These are phyloP conservation scores for Mycena sp. DNA, from an alignment of 1,284 basidiomycete species.

Conservation along the genomic window DNA sequence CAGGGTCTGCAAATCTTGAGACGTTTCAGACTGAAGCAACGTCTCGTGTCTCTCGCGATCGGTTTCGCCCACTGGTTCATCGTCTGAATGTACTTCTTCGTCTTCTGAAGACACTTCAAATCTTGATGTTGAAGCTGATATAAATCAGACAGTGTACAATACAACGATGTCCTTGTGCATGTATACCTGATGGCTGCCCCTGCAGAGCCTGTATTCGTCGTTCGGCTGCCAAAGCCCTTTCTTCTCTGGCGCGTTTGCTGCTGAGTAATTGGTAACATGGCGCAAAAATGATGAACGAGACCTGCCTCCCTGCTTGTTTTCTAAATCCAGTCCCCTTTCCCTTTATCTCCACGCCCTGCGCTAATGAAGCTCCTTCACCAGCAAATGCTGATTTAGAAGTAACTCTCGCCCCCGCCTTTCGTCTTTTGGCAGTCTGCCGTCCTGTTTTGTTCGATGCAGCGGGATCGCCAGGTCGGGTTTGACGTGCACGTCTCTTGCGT, in stretches of 20 bases:
- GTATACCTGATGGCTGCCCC: not conserved
- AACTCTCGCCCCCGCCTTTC: conserved; percentile 76
- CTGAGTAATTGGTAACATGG: not conserved
- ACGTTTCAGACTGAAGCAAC: conserved; percentile 53
- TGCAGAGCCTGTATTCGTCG: conserved; percentile 57
- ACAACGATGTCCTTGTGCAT: not conserved
- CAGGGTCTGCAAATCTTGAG: conserved; percentile 42
- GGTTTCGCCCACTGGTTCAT: conserved; percentile 57
- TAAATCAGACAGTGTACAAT: not conserved
- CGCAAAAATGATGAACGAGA: not conserved
- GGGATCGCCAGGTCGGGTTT: conserved; percentile 48
- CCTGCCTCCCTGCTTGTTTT: conserved; percentile 74
- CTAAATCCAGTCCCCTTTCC: conserved; percentile 69
- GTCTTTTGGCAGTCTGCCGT: conserved; percentile 67
- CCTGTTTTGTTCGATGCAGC: conserved; percentile 66
- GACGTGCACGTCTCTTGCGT: conserved; percentile 42
- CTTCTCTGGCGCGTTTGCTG: conserved; percentile 80
- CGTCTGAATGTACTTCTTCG: conserved; percentile 34
- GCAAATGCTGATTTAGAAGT: conserved; percentile 66
- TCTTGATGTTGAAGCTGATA: conserved; percentile 26
- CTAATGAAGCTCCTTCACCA: conserved; percentile 64
- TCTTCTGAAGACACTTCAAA: conserved; percentile 4
- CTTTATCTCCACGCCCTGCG: conserved; percentile 50
- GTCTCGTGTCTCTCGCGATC: conserved; percentile 62
- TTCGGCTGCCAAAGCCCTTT: conserved; percentile 78